Evolutionary conservation across 345 rosid species (phyloP).

Genomic region (Aegle marmelos): DNA sequence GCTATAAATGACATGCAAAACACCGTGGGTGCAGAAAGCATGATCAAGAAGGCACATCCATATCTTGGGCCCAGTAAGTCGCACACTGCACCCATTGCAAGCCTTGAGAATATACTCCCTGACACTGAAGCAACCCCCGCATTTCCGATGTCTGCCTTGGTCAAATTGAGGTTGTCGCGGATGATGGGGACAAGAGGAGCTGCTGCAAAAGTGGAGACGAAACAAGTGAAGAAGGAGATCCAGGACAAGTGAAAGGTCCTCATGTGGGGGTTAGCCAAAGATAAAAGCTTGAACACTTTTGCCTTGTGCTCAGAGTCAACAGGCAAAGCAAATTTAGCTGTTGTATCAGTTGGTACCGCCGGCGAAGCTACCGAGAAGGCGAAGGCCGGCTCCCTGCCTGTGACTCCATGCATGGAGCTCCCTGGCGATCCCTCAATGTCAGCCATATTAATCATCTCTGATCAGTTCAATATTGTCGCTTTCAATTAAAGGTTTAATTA

Average conservation of each 20-base stretch:
- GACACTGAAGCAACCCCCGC: constrained; percentile 97
- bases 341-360: constrained; percentile 49
- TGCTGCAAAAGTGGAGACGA: constrained; percentile 85
- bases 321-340: constrained; percentile 63
- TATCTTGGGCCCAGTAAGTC: constrained; percentile 84
- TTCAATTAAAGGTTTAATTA: background rate
- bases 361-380: constrained; percentile 67
- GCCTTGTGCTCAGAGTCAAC: constrained; percentile 92
- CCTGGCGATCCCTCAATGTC: constrained; percentile 60
- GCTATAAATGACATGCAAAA: constrained; percentile 78
- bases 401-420: constrained; percentile 79
- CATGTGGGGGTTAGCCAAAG: constrained; percentile 84
- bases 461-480: background rate
- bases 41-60: constrained; percentile 76
- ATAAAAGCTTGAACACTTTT: constrained; percentile 62
- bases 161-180: constrained; percentile 71
- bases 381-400: constrained; percentile 63
- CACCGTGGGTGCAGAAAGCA: constrained; percentile 82
- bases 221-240: constrained; percentile 90
- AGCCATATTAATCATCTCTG: constrained; percentile 27
- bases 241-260: constrained; percentile 87
- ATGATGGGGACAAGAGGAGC: constrained; percentile 90
- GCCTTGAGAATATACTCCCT: constrained; percentile 88
- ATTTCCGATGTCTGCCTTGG: constrained; percentile 65
- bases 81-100: constrained; percentile 84